These are phyloP conservation scores for Leishmania guyanensis DNA, from an alignment of 208 protist species.

Conservation along the genomic window DNA sequence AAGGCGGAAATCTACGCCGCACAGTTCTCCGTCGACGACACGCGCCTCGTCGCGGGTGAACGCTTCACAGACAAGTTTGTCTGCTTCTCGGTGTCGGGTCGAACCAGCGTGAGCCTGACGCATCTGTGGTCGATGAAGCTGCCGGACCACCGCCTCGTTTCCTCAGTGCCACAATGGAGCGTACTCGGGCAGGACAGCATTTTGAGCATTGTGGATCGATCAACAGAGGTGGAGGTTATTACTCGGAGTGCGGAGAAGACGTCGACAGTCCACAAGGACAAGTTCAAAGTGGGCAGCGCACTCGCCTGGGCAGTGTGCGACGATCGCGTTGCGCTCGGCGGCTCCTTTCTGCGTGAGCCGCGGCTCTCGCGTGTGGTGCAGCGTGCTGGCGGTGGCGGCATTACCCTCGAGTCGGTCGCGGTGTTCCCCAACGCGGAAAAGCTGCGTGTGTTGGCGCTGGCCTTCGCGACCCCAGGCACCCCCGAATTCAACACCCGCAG, in stretches of 20 bases:
- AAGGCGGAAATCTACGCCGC: slow-evolving; percentile 63
- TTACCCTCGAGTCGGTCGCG: slow-evolving; percentile 21
- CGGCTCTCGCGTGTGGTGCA: slow-evolving; percentile 53
- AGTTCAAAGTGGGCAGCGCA: slow-evolving; percentile 79
- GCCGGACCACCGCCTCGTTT: slow-evolving; percentile 69
- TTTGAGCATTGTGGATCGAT: slow-evolving; percentile 52
- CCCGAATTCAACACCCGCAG: slow-evolving; percentile 73
- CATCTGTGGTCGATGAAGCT: slow-evolving; percentile 55
- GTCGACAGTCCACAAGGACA: slow-evolving; percentile 44
- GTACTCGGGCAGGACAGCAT: slow-evolving; percentile 49
- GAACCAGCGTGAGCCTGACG: slow-evolving; percentile 37
- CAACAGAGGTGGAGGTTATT: slow-evolving; percentile 71
- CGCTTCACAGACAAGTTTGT: slow-evolving; percentile 70
- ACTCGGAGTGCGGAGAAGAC: slow-evolving; percentile 27
- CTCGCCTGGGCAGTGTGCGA: slow-evolving; percentile 56
- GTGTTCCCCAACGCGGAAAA: slow-evolving; percentile 50
- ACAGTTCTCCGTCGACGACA: slow-evolving; percentile 54
- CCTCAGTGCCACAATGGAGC: slow-evolving; percentile 55
- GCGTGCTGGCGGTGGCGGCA: slow-evolving; percentile 16
- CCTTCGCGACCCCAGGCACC: slow-evolving; percentile 43
- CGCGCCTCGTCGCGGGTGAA: slow-evolving; percentile 59
- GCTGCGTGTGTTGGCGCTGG: slow-evolving; percentile 50
- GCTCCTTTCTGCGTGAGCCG: slow-evolving; percentile 76
- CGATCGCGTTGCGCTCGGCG: slow-evolving; percentile 55
- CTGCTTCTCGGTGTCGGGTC: slow-evolving; percentile 46